Evolutionary conservation across 2,329 filamentous ascomycete species (phyloP), one percentile per base, ranked within the genome.

Genomic region (Phialophora macrospora): DNA sequence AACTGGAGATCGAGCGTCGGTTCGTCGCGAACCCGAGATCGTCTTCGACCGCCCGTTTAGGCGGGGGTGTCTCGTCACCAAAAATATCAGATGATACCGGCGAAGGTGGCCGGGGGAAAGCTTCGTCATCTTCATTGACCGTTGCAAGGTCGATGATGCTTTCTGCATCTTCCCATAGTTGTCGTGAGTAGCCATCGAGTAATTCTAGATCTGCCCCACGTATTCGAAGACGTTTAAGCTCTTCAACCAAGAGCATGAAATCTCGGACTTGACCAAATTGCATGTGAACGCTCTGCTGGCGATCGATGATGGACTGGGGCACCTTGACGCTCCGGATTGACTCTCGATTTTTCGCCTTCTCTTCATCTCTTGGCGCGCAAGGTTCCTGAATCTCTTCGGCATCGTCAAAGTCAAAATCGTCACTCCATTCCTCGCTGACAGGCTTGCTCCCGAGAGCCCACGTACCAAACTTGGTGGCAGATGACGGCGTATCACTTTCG

Each of bases 381-480:
- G 51, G 26, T 26, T 72, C 71, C 34, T 74, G 70, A 2, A 61
- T 51, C 38, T 84, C 81, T 28, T 81, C 77, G 12, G 78, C 74
- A 55, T 87, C 85, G 24, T 84, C 84, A 74, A 89, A 88, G 63
- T 88, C 87, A 72, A 89, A 89, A 72, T 89, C 87, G 60, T 87
- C 86, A 72, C 89, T 87, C 87, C 87, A 89, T 73, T 89, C 87
- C 73, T 89, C 87, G 26, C 84, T 88, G 24, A 87, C 85, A 55
- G 84, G 86, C 72, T 89, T 89, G 74, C 82, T 87, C 20, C 87
- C 87, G 32, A 88, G 79, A n/a, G 85, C 85, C 87, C 87, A 89
- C 3, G 87, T 88, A 48, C 85, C 86, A 72, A 88, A 88, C 72
- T 89, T 89, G 72, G 77, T 75, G 24, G 78, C 78, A 77, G 85